A percentile compares a stretch with the other conserved stretches of the same genome.
phyloP scores from a whole-genome alignment of 2,329 filamentous ascomycete species.

The Salinomyces thailandicus region DNA sequence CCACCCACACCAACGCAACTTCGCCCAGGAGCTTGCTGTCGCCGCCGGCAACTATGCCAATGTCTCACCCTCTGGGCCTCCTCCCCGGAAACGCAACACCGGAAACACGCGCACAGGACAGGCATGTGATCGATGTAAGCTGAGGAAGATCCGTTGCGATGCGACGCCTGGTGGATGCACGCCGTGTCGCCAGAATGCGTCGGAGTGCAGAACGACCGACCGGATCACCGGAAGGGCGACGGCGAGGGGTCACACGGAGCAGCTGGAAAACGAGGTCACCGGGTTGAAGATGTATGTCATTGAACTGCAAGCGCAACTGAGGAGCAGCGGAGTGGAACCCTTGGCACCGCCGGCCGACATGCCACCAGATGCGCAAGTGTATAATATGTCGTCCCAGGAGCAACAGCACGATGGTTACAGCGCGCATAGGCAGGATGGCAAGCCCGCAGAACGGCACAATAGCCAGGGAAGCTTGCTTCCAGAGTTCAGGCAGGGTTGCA shows the following conservation, averaged over 20 bases:
- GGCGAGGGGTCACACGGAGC: conserved; percentile 65
- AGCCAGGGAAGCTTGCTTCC: conserved; percentile 27
- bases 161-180: conserved; percentile 70
- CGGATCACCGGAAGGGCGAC: conserved; percentile 74
- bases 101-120: conserved; percentile 60
- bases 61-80: neutral
- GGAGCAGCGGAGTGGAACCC: conserved; percentile 49
- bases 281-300: conserved; percentile 56
- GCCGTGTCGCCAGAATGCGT: conserved; percentile 64
- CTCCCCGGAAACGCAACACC: conserved; percentile 37
- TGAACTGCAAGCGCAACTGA: conserved; percentile 57
- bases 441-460: conserved; percentile 8
- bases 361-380: neutral
- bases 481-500: conserved; percentile 36
- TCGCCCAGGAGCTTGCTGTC: neutral
- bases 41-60: neutral
- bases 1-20: neutral
- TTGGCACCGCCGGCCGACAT: conserved; percentile 11
- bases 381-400: neutral
- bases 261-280: conserved; percentile 62
- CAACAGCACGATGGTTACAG: conserved; percentile 2
- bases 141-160: conserved; percentile 83
- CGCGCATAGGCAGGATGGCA: neutral
- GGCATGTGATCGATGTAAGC: conserved; percentile 83
- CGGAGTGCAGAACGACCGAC: conserved; percentile 76